Evolutionary conservation across 257 asterid species (phyloP), one percentile per base, ranked within the genome.

Genomic region (Solanum rostratum): DNA sequence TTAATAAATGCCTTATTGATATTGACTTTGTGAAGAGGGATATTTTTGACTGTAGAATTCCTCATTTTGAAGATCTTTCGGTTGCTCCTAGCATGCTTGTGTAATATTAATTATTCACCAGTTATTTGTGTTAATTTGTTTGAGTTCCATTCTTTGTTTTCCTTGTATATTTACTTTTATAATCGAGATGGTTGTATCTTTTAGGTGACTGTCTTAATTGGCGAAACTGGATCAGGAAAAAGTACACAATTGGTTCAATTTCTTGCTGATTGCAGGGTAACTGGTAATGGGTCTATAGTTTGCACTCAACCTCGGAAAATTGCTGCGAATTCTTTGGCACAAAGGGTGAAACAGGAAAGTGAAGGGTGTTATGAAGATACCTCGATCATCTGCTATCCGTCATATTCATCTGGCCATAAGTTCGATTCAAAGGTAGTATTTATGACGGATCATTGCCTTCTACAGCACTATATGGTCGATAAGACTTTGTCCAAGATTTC

Each of bases 211-310:
- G 92, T 96, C 63, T 91, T 96, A 84, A 88, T 90, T 10, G 99
- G 98, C 50, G 98, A 95, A 91, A 96, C 99, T n/a, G 99, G 99
- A 69, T 93, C 99, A 0, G 99, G 99, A 68, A 96, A 96, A 92
- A 95, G 98, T 89, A 96, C 99, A 3, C 98, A 96, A 85, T 76
- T 95, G 89, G 97, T 95, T 85, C 99, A 95, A 91, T 96, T 87
- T 92, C 96, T 96, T 78, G 91, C 93, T 59, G 99, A 96, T 85
- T 89, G 97, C 52, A 94, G 96, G 55, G 81, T 89, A 16, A 90
- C 87, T 82, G 92, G 90, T 41, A 83, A 84, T 68, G 92, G 85
- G 29, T 88, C 97, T 80, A 89, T 95, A 50, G 81, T 93, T 82
- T 96, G 99, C 89, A 96, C 99, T 2, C 98, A 96, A 88, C 99